A percentile compares a stretch with the other conserved stretches of the same genome.
Conservation (phyloP, 2,329 filamentous ascomycete genomes). For the Paraconiothyrium brasiliense region DNA sequence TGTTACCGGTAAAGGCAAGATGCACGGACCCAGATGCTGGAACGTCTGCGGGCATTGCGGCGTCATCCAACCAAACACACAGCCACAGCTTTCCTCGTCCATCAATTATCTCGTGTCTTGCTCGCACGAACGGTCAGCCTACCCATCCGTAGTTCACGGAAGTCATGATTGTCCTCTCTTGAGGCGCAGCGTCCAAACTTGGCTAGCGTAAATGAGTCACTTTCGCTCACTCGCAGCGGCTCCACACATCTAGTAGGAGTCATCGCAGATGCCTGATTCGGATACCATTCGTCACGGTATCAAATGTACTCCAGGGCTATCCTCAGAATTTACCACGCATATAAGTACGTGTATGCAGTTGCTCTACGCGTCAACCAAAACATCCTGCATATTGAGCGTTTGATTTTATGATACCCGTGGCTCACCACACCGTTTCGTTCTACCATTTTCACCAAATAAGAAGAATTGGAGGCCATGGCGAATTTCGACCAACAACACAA, state of each 20-base stretch:
- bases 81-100: no score
- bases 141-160: background rate
- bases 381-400: background rate
- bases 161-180: background rate
- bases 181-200: constrained; percentile 26
- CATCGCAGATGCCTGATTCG: constrained; percentile 2
- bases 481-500: constrained; percentile 8
- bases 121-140: no score
- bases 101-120: no score
- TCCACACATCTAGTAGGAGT: constrained; percentile 9
- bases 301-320: background rate
- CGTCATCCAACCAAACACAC: no score
- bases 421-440: constrained; percentile 9
- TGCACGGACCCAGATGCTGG: no score
- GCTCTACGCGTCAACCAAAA: background rate
- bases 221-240: constrained; percentile 18
- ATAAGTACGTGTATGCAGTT: background rate
- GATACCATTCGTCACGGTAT: background rate
- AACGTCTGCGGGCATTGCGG: no score
- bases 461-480: constrained; percentile 29
- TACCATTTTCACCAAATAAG: background rate
- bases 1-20: no score
- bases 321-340: background rate
- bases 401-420: constrained; percentile 6
- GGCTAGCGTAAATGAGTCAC: constrained; percentile 40